Evolutionary conservation across 148 eudicot species (phyloP).

Genomic region (Nyssa sinensis): DNA sequence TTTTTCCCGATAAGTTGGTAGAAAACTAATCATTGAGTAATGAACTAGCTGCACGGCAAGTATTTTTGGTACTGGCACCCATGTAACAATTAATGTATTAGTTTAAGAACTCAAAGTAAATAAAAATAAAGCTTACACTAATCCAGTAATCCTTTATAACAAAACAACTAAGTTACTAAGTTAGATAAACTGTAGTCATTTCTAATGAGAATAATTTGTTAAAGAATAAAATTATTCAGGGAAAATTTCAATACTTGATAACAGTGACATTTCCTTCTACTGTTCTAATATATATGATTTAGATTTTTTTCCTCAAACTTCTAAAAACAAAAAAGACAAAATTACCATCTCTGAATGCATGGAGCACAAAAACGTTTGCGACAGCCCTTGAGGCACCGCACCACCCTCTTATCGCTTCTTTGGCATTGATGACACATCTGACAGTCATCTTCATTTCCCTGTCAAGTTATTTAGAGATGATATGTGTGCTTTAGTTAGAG

Average conservation of each 20-base stretch:
- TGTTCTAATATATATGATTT: neutral
- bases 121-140: neutral
- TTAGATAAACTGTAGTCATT: neutral
- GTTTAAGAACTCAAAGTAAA: neutral
- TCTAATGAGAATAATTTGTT: neutral
- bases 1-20: too few relatives aligned
- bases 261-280: neutral
- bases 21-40: too few relatives aligned
- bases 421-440: slow-evolving; percentile 30
- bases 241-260: neutral
- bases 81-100: too few relatives aligned
- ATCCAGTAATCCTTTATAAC: neutral
- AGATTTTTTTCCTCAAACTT: neutral
- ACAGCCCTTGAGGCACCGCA: slow-evolving; percentile 14
- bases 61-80: neutral
- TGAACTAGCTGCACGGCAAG: too few relatives aligned
- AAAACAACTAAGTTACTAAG: neutral
- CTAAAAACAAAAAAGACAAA: neutral
- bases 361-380: slow-evolving; percentile 18
- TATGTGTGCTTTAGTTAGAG: neutral
- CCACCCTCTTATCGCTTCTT: slow-evolving; percentile 16
- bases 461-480: slow-evolving; percentile 1
- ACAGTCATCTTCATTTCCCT: slow-evolving; percentile 18
- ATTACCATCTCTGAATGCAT: slow-evolving; percentile 31
- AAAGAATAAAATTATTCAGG: neutral